Evolutionary conservation across 192 early-diverging fungal genomes (phyloP).

Genomic region (Entomortierella chlamydospora): DNA sequence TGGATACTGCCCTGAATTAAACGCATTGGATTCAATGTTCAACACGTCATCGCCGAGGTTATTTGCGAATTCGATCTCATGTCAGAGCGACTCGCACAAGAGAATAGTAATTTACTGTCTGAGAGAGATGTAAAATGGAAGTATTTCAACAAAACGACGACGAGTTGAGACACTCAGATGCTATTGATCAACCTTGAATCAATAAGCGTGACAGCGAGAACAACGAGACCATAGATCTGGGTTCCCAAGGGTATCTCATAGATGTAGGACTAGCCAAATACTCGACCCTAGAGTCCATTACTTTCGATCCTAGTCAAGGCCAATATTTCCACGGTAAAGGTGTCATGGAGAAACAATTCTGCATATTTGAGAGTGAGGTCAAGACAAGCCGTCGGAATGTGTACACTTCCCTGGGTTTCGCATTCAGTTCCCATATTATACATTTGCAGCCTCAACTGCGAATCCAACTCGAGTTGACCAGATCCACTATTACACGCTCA

Average conservation of each 20-base stretch:
- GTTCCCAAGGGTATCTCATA: too few species aligned
- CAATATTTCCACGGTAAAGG: too few species aligned
- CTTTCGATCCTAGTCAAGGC: too few species aligned
- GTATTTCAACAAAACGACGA: background rate
- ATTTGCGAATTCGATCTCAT: background rate
- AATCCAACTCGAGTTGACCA: background rate
- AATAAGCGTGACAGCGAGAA: too few species aligned
- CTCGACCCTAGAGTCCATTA: too few species aligned
- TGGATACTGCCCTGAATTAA: slow-evolving; percentile 11
- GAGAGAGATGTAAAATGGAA: background rate
- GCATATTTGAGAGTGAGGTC: background rate
- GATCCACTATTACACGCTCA: slow-evolving; percentile 21
- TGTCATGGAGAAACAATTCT: slow-evolving; percentile 9
- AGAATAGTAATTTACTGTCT: background rate
- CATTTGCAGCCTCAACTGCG: slow-evolving; percentile 3
- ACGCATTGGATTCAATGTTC: slow-evolving; percentile 5
- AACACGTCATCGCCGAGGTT: slow-evolving; percentile 6
- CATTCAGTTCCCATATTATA: slow-evolving; percentile 18
- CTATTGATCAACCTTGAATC: too few species aligned
- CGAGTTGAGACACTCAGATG: background rate
- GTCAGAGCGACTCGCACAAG: background rate
- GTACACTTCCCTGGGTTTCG: slow-evolving; percentile 2
- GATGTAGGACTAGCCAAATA: too few species aligned
- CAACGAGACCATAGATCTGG: too few species aligned
- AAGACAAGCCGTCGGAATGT: slow-evolving; percentile 2